Percentiles rank a stretch among this genome's conserved stretches.
Conservation (phyloP, 495 filamentous ascomycete species). For the Aspergillus incahuasiensis region DNA sequence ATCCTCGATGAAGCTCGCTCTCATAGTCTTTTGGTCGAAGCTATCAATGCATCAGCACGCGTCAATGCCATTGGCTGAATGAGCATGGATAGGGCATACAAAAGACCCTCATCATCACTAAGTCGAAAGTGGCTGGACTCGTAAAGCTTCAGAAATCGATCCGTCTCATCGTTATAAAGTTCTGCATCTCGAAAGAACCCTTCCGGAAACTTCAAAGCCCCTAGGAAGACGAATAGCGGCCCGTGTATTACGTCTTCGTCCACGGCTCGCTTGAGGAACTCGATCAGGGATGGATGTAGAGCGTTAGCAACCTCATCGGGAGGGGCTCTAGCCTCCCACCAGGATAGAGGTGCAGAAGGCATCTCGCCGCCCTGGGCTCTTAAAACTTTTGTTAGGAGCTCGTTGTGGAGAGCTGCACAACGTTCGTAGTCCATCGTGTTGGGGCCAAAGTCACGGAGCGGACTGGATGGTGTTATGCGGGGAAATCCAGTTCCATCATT, state of each 20-base stretch:
- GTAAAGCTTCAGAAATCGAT: constrained; percentile 9
- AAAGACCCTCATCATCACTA: constrained; percentile 11
- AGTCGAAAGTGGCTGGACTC: constrained; percentile 5
- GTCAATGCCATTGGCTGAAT: too few species aligned
- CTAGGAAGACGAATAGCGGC: constrained; percentile 2
- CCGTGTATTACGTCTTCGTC: constrained; percentile 1
- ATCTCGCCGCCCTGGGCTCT: constrained; percentile 3
- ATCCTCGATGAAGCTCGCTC: too few species aligned
- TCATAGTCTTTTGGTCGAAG: too few species aligned
- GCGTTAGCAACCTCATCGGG: neutral
- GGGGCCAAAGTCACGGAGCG: constrained; percentile 10
- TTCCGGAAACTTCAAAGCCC: constrained; percentile 1
- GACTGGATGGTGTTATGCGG: constrained; percentile 14
- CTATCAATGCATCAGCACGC: too few species aligned
- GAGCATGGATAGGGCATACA: constrained; percentile 1
- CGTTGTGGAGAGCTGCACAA: constrained; percentile 14
- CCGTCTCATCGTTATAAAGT: neutral
- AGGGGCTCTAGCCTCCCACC: constrained; percentile 3
- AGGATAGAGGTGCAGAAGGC: constrained; percentile 8
- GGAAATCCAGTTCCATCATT: neutral
- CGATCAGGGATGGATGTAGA: constrained; percentile 1
- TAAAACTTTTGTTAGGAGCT: constrained; percentile 6
- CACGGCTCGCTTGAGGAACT: constrained; percentile 14
- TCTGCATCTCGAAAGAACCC: neutral
- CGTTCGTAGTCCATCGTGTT: constrained; percentile 15